Conservation (phyloP, 345 rosid species). For the Brassica carinata region DNA sequence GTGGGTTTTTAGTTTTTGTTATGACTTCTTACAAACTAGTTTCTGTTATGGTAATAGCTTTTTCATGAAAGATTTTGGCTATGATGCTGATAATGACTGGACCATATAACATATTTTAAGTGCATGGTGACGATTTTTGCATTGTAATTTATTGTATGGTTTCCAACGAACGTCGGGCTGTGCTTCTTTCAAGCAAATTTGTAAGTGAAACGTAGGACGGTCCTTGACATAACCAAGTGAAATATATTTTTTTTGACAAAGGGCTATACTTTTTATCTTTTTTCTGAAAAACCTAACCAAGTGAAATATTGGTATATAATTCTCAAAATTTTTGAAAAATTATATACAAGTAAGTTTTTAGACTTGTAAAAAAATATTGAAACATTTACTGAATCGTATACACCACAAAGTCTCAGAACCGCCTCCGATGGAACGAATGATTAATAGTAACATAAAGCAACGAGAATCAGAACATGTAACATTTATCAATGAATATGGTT, state of each 20-base stretch:
- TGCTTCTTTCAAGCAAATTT: neutral
- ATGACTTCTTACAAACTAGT: neutral
- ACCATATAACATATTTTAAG: conserved; percentile 19
- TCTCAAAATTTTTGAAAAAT: too few species aligned
- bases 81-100: conserved; percentile 34
- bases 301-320: too few species aligned
- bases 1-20: conserved; percentile 17
- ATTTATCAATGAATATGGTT: neutral
- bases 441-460: neutral
- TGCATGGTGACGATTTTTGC: neutral
- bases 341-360: too few species aligned
- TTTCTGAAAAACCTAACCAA: too few species aligned
- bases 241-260: too few species aligned
- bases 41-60: neutral
- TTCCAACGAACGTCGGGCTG: neutral
- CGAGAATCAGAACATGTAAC: conserved; percentile 11
- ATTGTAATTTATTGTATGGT: conserved; percentile 6
- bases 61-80: conserved; percentile 25
- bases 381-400: too few species aligned
- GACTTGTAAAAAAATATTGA: too few species aligned
- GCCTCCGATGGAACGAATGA: neutral
- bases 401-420: too few species aligned
- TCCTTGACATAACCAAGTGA: too few species aligned
- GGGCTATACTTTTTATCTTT: too few species aligned
- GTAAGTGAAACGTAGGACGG: neutral